Evolutionary conservation across 305 asterid species (phyloP), one percentile per base, ranked within the genome.

Genomic region (Fraxinus dipetala): DNA sequence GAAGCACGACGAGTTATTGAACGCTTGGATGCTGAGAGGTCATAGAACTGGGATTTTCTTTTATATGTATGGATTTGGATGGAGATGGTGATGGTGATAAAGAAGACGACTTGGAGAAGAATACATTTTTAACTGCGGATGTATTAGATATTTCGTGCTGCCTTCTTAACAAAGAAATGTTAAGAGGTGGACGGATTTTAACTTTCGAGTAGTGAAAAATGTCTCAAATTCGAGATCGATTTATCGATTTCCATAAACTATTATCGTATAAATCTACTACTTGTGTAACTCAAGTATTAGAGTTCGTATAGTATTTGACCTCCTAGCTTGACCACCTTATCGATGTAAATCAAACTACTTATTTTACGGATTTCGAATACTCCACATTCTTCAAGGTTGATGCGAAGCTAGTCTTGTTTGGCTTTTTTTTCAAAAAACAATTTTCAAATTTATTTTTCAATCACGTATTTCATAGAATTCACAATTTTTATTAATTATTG

Each of bases 11-110:
- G 95, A 16, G 92, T 93, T 80, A 91, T 93, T 30, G 98, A 92
- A 73, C 93, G 95, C 10, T 89, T 93, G 85, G 97, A 95, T 69
- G 99, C 99, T 32, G 98, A 93, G 89, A 92, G 86, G 72, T 90
- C 80, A n/a, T 77, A 77, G 72, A 74, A 8, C 6, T 65, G 73
- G 4, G 73, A 65, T 24, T 0, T 61, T 61, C 11, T 26, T 9
- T 24, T 24, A 3, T 24, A 32, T 6, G 30, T 6, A 1, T 18
- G 26, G 18, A 28, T 65, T 24, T 6, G 35, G 54, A 6, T 35
- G 40, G 40, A 45, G 54, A 45, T 45, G 1, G 54, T 45, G 35
- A 2, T 26, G 1, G 54, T 45, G 35, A 2, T 26, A 1, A 65
- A 26, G 16, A 10, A 26, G 34, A 24, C 5, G 14, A 63, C 10